A percentile compares a stretch with the other conserved stretches of the same genome.
These are phyloP conservation scores for Kodamaea restingae DNA, from an alignment of 805 yeast genomes.

Conservation along the genomic window DNA sequence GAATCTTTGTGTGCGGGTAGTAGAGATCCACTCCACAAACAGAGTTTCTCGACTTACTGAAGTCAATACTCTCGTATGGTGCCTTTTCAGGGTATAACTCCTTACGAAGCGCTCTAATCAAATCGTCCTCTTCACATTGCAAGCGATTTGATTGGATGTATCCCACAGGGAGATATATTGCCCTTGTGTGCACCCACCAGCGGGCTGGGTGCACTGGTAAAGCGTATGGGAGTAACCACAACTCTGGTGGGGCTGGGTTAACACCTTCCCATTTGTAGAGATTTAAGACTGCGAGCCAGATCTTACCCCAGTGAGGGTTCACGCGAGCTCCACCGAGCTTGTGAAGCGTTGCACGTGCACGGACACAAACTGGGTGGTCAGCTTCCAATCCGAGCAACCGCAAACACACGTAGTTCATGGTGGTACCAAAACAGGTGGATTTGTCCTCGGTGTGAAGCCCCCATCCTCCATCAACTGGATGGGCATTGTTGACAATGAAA, in stretches of 20 bases:
- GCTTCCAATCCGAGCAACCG: constrained; percentile 73
- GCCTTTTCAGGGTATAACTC: constrained; percentile 63
- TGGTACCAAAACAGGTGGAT: constrained; percentile 92
- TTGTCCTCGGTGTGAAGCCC: constrained; percentile 91
- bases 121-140: constrained; percentile 57
- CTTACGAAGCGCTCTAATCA: constrained; percentile 59
- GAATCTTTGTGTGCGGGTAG: constrained; percentile 77
- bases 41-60: constrained; percentile 66
- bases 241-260: constrained; percentile 96
- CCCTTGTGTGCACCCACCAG: constrained; percentile 99
- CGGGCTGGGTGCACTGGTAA: constrained; percentile 88
- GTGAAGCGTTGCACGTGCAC: constrained; percentile 68
- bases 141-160: constrained; percentile 61
- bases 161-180: constrained; percentile 83
- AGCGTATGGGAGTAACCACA: constrained; percentile 81
- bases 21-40: constrained; percentile 91
- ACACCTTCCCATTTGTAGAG: constrained; percentile 94
- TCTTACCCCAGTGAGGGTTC: constrained; percentile 96
- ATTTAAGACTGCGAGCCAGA: constrained; percentile 78
- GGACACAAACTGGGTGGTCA: constrained; percentile 71
- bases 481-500: constrained; percentile 85
- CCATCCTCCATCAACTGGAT: constrained; percentile 99
- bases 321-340: constrained; percentile 86
- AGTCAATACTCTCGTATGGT: constrained; percentile 65
- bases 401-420: constrained; percentile 77